A percentile compares a stretch with the other conserved stretches of the same genome.
Conservation (phyloP, 345 rosid species). For the Hibiscus trionum region DNA sequence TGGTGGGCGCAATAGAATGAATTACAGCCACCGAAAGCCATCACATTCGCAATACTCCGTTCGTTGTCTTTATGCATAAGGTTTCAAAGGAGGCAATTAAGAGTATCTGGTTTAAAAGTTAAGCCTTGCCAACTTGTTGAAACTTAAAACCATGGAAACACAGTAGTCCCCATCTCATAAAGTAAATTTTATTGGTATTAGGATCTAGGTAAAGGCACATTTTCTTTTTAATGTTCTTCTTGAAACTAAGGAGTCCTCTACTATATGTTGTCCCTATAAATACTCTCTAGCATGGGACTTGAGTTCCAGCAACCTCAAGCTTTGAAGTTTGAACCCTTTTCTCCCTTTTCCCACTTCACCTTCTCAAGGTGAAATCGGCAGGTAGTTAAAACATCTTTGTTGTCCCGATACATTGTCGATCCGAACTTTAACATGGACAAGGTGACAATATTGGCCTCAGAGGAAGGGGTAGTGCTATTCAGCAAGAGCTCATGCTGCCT, state of each 20-base stretch:
- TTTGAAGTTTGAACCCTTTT: slow-evolving; percentile 23
- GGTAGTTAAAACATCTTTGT: not conserved
- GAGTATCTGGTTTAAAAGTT: slow-evolving; percentile 26
- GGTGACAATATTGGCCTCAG: slow-evolving; percentile 52
- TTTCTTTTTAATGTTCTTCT: slow-evolving; percentile 31
- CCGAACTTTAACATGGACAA: slow-evolving; percentile 41
- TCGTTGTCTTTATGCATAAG: slow-evolving; percentile 13
- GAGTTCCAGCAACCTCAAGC: slow-evolving; percentile 32
- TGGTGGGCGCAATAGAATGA: slow-evolving; percentile 31
- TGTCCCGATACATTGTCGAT: not conserved
- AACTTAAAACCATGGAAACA: slow-evolving; percentile 30
- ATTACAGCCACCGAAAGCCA: slow-evolving; percentile 41
- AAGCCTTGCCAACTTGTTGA: slow-evolving; percentile 18
- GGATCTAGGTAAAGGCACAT: slow-evolving; percentile 23
- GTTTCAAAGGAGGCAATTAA: slow-evolving; percentile 29
- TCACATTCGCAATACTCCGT: slow-evolving; percentile 6
- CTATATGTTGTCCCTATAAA: slow-evolving; percentile 49
- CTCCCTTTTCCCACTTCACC: slow-evolving; percentile 10
- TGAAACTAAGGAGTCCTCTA: slow-evolving; percentile 22
- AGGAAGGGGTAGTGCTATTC: slow-evolving; percentile 72
- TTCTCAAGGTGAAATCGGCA: slow-evolving; percentile 1
- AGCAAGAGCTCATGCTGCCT: slow-evolving; percentile 79
- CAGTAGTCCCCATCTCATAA: slow-evolving; percentile 28
- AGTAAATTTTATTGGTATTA: slow-evolving; percentile 22
- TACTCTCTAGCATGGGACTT: slow-evolving; percentile 25